phyloP scores from a whole-genome alignment of 257 asterid genomes.

The Lantana camara region DNA sequence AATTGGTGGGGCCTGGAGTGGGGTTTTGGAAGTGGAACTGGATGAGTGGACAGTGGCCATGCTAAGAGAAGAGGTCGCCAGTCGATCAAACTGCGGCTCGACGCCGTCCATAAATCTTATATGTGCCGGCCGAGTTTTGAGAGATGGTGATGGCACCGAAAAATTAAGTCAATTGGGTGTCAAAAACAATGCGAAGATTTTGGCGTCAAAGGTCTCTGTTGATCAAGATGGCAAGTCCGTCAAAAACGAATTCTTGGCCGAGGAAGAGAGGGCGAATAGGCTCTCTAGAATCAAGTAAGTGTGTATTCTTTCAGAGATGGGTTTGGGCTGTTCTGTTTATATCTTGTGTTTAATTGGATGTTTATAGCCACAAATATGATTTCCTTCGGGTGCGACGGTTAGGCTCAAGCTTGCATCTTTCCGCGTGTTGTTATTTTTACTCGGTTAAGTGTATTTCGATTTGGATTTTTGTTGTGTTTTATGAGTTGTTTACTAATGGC shows the following conservation, averaged over 20 bases:
- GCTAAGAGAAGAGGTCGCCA: conserved; percentile 70
- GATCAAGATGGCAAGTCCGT: conserved; percentile 63
- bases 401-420: conserved; percentile 9
- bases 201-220: conserved; percentile 66
- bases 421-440: background rate
- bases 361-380: background rate
- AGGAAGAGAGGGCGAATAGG: conserved; percentile 77
- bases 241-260: conserved; percentile 73
- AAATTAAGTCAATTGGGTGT: conserved; percentile 79
- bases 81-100: conserved; percentile 59
- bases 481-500: background rate
- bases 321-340: background rate
- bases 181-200: conserved; percentile 69
- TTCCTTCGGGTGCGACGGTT: background rate
- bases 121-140: conserved; percentile 66
- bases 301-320: background rate
- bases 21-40: conserved; percentile 70
- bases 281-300: conserved; percentile 77
- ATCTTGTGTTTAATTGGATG: conserved; percentile 21
- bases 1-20: conserved; percentile 94
- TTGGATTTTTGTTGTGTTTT: background rate
- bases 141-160: conserved; percentile 63
- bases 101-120: conserved; percentile 66
- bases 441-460: background rate
- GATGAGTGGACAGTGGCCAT: conserved; percentile 81